Conservation (phyloP, 139 green algal species). For the Coelastrella sp. region DNA sequence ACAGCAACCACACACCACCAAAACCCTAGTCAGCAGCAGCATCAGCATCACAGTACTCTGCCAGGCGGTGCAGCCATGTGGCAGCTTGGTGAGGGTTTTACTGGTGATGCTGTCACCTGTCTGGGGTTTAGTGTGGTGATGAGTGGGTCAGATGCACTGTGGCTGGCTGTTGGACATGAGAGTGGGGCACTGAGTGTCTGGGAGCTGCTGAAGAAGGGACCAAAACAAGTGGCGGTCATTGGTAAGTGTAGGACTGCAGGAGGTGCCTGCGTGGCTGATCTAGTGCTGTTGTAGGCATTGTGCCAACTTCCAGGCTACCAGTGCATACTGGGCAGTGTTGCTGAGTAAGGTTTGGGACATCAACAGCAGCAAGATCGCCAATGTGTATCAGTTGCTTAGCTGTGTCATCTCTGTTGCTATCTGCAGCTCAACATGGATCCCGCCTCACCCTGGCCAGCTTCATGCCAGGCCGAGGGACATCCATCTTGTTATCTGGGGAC, state of each 20-base stretch:
- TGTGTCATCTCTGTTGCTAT: neutral
- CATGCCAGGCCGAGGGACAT: slow-evolving; percentile 48
- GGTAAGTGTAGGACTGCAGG: too few species aligned
- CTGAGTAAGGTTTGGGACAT: too few species aligned
- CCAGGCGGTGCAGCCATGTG: slow-evolving; percentile 31
- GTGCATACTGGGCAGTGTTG: too few species aligned
- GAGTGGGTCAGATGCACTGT: slow-evolving; percentile 54
- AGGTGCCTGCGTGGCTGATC: too few species aligned
- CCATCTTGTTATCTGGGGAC: slow-evolving; percentile 43
- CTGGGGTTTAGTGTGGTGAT: slow-evolving; percentile 53
- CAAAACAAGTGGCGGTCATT: slow-evolving; percentile 48
- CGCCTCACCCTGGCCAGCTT: slow-evolving; percentile 60
- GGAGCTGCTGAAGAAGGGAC: slow-evolving; percentile 61
- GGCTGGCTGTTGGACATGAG: slow-evolving; percentile 65
- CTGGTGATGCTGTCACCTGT: slow-evolving; percentile 57
- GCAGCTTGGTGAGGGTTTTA: slow-evolving; percentile 33
- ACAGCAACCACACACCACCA: neutral
- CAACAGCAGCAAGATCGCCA: too few species aligned
- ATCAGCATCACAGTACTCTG: neutral
- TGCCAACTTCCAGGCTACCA: too few species aligned
- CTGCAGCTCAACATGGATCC: slow-evolving; percentile 39
- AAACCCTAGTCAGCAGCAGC: neutral
- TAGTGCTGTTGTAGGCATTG: too few species aligned
- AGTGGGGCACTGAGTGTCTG: slow-evolving; percentile 57
- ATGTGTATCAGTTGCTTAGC: too few species aligned